Evolutionary conservation across 257 asterid species (phyloP).

Genomic region (Solanum paucissectum): DNA sequence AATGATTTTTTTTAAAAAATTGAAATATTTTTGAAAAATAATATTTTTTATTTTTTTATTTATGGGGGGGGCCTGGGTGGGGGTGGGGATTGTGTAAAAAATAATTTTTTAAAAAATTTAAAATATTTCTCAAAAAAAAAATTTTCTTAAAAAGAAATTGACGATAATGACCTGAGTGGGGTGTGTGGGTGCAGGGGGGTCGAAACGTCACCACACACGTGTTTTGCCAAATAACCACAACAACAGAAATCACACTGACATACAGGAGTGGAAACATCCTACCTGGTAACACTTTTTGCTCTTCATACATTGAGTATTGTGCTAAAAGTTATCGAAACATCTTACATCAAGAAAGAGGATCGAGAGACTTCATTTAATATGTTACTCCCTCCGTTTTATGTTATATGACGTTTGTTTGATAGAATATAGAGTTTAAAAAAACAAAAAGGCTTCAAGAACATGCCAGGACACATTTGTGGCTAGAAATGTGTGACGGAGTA

Average conservation of each 20-base stretch:
- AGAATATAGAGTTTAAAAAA: not conserved
- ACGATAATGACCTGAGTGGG: no score
- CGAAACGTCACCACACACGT: conserved; percentile 84
- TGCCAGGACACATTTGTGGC: not conserved
- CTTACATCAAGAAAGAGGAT: not conserved
- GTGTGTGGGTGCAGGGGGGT: no score
- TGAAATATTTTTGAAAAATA: no score
- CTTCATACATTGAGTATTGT: not conserved
- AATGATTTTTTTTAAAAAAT: no score
- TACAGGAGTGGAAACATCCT: conserved; percentile 72
- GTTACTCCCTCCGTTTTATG: not conserved
- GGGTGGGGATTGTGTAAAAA: no score
- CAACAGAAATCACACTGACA: conserved; percentile 70
- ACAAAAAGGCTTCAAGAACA: not conserved
- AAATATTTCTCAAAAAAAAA: no score
- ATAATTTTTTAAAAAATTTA: no score
- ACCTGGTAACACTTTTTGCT: conserved; percentile 42
- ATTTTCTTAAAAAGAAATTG: no score
- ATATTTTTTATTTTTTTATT: no score
- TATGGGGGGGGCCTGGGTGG: no score
- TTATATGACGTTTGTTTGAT: not conserved
- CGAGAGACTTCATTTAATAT: not conserved
- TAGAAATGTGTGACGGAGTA: not conserved
- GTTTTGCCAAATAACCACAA: conserved; percentile 82
- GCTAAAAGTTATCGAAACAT: not conserved